A percentile compares a stretch with the other conserved stretches of the same genome.
These are phyloP conservation scores for Coccomyxa sp. DNA, from an alignment of 139 green algal genomes.

Conservation along the genomic window DNA sequence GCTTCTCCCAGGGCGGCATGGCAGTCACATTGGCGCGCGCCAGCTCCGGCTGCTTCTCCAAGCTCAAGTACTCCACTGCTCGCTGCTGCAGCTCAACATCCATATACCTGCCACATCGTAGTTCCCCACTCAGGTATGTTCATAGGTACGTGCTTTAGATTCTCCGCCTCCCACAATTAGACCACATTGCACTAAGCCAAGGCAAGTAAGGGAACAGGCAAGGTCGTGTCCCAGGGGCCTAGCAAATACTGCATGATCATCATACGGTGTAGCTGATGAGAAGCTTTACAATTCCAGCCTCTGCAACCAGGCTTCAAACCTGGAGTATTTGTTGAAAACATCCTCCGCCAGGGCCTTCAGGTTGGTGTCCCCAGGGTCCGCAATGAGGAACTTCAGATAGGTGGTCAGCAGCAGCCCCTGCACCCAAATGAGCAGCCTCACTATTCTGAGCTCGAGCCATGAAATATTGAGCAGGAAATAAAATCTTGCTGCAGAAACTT, in stretches of 20 bases:
- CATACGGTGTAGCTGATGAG: neutral
- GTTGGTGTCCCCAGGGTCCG: conserved; percentile 42
- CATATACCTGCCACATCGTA: conserved; percentile 19
- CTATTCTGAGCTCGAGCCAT: too few relatives aligned
- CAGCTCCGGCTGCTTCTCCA: conserved; percentile 30
- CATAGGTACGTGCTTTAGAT: neutral
- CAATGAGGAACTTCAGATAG: conserved; percentile 61
- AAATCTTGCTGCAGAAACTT: too few relatives aligned
- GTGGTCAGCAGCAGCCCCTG: conserved; percentile 81
- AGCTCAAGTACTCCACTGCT: conserved; percentile 81
- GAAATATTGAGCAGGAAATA: too few relatives aligned
- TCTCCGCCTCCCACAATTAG: too few relatives aligned
- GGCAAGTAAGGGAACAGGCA: neutral
- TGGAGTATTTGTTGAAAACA: conserved; percentile 59
- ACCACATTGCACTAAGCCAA: too few relatives aligned
- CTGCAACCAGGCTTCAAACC: neutral
- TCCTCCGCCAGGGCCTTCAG: conserved; percentile 49
- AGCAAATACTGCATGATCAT: too few relatives aligned
- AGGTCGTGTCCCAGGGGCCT: neutral
- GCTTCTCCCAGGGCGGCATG: conserved; percentile 76
- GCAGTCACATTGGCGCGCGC: conserved; percentile 59
- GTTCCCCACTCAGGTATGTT: conserved; percentile 18
- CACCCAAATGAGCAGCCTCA: neutral
- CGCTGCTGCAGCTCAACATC: conserved; percentile 93
- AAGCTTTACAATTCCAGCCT: neutral